phyloP scores from a whole-genome alignment of 768 basidiomycete species.

The Termitomyces sp. region DNA sequence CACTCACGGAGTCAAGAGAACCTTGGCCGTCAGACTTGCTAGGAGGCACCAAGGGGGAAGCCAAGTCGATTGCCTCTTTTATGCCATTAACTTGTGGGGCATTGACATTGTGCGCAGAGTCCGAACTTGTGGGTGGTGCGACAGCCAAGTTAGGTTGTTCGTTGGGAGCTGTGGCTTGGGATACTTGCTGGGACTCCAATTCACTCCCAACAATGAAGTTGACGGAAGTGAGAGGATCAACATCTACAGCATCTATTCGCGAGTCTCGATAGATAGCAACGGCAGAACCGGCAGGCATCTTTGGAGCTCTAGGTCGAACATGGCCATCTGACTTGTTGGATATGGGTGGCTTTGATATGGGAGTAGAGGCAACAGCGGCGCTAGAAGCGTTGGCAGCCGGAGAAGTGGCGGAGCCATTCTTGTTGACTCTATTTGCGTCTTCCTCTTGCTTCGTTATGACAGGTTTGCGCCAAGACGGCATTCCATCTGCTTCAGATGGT shows the following conservation, averaged over 20 bases:
- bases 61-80: constrained; percentile 10
- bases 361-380: constrained; percentile 22
- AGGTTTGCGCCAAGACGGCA: constrained; percentile 40
- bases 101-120: not conserved
- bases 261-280: constrained; percentile 73
- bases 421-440: constrained; percentile 12
- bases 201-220: constrained; percentile 81
- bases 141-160: constrained; percentile 20
- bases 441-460: constrained; percentile 14
- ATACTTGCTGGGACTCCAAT: constrained; percentile 34
- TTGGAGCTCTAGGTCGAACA: constrained; percentile 48
- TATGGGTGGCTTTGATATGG: constrained; percentile 22
- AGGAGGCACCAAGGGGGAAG: constrained; percentile 20
- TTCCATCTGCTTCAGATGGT: constrained; percentile 32
- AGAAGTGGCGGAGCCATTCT: constrained; percentile 43
- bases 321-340: constrained; percentile 24
- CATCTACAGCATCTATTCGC: constrained; percentile 42
- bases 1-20: constrained; percentile 49
- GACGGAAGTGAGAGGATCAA: constrained; percentile 45
- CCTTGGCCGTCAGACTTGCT: constrained; percentile 42
- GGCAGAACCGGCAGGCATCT: constrained; percentile 65
- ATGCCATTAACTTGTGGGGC: constrained; percentile 14
- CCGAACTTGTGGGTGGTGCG: not conserved
- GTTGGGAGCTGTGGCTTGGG: constrained; percentile 14
- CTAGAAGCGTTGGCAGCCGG: constrained; percentile 37